A percentile compares a stretch with the other conserved stretches of the same genome.
These are phyloP conservation scores for Chlamydomonas sp. DNA, from an alignment of 139 green algal species.

Conservation along the genomic window DNA sequence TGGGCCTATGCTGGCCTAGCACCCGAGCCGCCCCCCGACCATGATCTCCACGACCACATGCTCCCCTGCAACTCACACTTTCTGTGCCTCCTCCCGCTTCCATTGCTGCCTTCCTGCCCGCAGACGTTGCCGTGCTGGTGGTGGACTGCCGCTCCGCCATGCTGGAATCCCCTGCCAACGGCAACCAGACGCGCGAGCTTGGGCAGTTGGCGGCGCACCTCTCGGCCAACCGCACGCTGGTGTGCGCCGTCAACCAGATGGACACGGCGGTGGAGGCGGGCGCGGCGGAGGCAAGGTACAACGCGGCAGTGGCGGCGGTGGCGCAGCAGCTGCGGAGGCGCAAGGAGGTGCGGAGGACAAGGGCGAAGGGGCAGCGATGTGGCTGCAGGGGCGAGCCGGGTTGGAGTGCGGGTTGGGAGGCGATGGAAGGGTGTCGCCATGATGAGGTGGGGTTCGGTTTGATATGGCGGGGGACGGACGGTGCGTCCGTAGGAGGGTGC, in stretches of 20 bases:
- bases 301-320: slow-evolving; percentile 55
- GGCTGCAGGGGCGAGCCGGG: too few relatives aligned
- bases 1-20: too few relatives aligned
- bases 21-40: too few relatives aligned
- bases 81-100: neutral
- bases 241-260: slow-evolving; percentile 80
- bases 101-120: slow-evolving; percentile 6
- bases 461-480: too few relatives aligned
- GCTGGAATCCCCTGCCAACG: slow-evolving; percentile 88
- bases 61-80: neutral
- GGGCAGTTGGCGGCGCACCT: slow-evolving; percentile 88
- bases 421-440: too few relatives aligned
- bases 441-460: too few relatives aligned
- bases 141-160: slow-evolving; percentile 87
- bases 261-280: slow-evolving; percentile 79
- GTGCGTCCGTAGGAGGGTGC: too few relatives aligned
- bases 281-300: slow-evolving; percentile 86
- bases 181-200: slow-evolving; percentile 94
- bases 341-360: neutral
- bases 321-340: neutral
- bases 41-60: neutral
- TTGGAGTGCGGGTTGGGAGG: too few relatives aligned
- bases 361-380: too few relatives aligned
- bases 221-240: slow-evolving; percentile 30
- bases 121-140: slow-evolving; percentile 81